Evolutionary conservation across 495 filamentous ascomycete species (phyloP).

Genomic region (Penicillium fimorum): DNA sequence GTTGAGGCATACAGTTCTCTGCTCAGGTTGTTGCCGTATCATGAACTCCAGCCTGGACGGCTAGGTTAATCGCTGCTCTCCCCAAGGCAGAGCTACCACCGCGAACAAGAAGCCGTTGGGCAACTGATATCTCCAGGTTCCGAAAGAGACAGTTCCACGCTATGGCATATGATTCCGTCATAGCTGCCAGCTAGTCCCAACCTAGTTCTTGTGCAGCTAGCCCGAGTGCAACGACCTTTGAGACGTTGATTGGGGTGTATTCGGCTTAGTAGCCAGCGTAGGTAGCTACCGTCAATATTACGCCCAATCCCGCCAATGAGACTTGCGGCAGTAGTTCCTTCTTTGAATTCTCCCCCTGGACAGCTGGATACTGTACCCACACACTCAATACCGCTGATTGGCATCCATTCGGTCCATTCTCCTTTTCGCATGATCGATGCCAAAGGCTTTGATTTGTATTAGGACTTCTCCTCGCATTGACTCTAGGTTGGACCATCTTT

Average conservation of each 20-base stretch:
- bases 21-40: constrained; percentile 43
- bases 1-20: constrained; percentile 22
- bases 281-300: constrained; percentile 39
- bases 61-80: constrained; percentile 45
- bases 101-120: constrained; percentile 40
- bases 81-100: constrained; percentile 47
- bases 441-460: constrained; percentile 45
- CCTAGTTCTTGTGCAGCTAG: constrained; percentile 18
- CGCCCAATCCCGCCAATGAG: constrained; percentile 49
- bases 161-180: constrained; percentile 45
- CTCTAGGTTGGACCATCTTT: constrained; percentile 32
- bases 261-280: too few species aligned
- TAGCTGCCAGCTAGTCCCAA: constrained; percentile 44
- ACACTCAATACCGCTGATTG: constrained; percentile 48
- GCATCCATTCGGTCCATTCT: constrained; percentile 49
- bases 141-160: constrained; percentile 46
- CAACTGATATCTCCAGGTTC: constrained; percentile 32
- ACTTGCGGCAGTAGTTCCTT: constrained; percentile 37
- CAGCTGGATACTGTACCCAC: constrained; percentile 35
- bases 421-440: constrained; percentile 50
- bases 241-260: constrained; percentile 32
- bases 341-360: constrained; percentile 32
- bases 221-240: constrained; percentile 38
- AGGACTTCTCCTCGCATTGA: constrained; percentile 34
- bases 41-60: constrained; percentile 34